Evolutionary conservation across 257 asterid species (phyloP).

Genomic region (Solanum clarkiae): DNA sequence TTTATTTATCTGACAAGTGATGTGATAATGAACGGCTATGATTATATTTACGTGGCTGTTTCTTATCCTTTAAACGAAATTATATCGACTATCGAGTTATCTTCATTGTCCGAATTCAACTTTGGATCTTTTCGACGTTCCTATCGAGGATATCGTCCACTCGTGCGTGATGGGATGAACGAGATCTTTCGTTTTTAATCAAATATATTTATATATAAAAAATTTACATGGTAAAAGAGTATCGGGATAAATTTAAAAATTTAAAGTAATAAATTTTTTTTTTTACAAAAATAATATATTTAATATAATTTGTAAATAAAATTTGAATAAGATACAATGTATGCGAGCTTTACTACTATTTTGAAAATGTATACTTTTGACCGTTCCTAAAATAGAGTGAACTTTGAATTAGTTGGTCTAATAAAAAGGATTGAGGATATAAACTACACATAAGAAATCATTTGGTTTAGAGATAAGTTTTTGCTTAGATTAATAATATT

Average conservation of each 20-base stretch:
- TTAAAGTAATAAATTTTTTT: too few species aligned
- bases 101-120: neutral
- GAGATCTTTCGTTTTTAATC: neutral
- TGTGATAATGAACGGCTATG: neutral
- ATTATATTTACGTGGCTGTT: neutral
- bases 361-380: too few species aligned
- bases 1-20: neutral
- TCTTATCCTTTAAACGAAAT: neutral
- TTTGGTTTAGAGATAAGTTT: neutral
- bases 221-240: neutral
- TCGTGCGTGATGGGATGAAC: neutral
- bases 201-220: neutral
- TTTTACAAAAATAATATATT: too few species aligned
- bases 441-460: neutral
- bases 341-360: too few species aligned
- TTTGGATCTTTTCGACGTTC: neutral
- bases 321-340: too few species aligned
- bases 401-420: too few species aligned
- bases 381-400: too few species aligned
- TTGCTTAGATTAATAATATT: neutral
- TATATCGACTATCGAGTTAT: neutral
- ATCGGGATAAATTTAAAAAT: neutral
- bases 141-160: neutral
- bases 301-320: too few species aligned
- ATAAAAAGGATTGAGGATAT: neutral